Percentiles rank a stretch among this genome's conserved stretches.
Evolutionary conservation across 1,284 basidiomycete genomes (phyloP).

Genomic region (Golubevia pallescens): DNA sequence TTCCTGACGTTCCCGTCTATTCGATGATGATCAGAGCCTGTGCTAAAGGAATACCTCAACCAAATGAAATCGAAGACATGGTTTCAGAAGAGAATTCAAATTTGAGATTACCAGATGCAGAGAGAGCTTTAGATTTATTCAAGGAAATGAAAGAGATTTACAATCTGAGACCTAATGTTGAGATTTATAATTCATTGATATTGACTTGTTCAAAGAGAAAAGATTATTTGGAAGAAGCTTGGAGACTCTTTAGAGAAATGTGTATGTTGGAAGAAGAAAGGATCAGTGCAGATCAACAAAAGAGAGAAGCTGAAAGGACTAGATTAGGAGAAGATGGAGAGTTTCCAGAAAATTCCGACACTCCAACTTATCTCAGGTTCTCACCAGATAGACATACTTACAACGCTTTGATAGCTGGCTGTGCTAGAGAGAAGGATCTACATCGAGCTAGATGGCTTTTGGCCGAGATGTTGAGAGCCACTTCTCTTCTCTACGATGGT

Average conservation of each 20-base stretch:
- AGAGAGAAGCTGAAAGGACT: slow-evolving; percentile 68
- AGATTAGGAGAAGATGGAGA: slow-evolving; percentile 10
- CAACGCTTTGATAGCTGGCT: slow-evolving; percentile 82
- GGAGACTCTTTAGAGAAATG: slow-evolving; percentile 69
- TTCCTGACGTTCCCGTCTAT: slow-evolving; percentile 78
- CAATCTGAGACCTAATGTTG: slow-evolving; percentile 72
- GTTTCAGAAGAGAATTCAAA: background rate
- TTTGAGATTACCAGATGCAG: slow-evolving; percentile 72
- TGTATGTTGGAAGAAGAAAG: slow-evolving; percentile 77
- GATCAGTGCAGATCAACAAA: slow-evolving; percentile 81
- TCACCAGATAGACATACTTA: slow-evolving; percentile 77
- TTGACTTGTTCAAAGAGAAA: slow-evolving; percentile 70
- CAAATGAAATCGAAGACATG: slow-evolving; percentile 54
- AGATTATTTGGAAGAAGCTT: slow-evolving; percentile 48
- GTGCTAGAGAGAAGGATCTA: slow-evolving; percentile 84
- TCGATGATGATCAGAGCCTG: slow-evolving; percentile 87
- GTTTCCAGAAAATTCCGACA: background rate
- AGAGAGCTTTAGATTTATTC: slow-evolving; percentile 90
- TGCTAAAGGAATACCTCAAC: slow-evolving; percentile 68
- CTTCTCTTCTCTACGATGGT: slow-evolving; percentile 27
- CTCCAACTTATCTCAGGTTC: slow-evolving; percentile 63
- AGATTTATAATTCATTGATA: slow-evolving; percentile 82
- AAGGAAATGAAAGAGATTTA: slow-evolving; percentile 82
- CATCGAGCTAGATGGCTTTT: slow-evolving; percentile 85
- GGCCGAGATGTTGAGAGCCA: slow-evolving; percentile 76